Evolutionary conservation across 2,329 filamentous ascomycete genomes (phyloP), one percentile per base, ranked within the genome.

Genomic region (Neoscytalidium dimidiatum): DNA sequence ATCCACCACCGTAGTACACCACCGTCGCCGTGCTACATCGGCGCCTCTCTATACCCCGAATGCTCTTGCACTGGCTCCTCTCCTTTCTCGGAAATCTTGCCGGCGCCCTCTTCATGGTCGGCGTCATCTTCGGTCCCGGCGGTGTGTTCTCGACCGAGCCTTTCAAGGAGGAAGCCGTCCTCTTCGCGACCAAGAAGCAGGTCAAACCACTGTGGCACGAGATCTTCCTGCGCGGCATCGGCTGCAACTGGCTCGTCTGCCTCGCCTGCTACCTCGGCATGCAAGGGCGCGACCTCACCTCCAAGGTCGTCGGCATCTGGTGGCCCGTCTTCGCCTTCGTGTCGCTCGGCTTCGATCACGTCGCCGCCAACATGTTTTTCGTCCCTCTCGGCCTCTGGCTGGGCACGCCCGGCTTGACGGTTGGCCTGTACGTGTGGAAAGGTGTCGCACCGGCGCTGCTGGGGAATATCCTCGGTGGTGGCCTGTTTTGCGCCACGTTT

Each of bases 51-150:
- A 19, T 77, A 49, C 21, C 71, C 23, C 76, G 73, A 62, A 77
- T 79, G 75, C 66, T 79, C 3, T 63, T 74, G 0, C 77, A 79
- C 58, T 84, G 81, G 82, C 62, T 77, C 33, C 70, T 84, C 3
- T 82, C 80, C 17, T 85, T 83, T 65, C 76, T 80, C 43, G 82
- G 80, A 0, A 85, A 85, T 67, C 70, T 85, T 3, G 79, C 80
- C 3, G 83, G 83, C 0, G 79, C 77, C 1, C 69, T 85, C 7
- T 84, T 84, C 66, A 74, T 84, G 11, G 79, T 82, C 66, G 72
- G 77, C 3, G 75, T 85, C 4, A 79, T 85, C 46, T 80, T 80
- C 51, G 83, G 83, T 33, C 84, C 84, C 68, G 82, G 81, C 51
- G 82, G 76, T 31, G 76, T 76, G 29, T 85, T 82, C 73, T 77